Base-by-base conservation (phyloP, 371 early-diverging fungal species). In the Mucor mucedo region DNA sequence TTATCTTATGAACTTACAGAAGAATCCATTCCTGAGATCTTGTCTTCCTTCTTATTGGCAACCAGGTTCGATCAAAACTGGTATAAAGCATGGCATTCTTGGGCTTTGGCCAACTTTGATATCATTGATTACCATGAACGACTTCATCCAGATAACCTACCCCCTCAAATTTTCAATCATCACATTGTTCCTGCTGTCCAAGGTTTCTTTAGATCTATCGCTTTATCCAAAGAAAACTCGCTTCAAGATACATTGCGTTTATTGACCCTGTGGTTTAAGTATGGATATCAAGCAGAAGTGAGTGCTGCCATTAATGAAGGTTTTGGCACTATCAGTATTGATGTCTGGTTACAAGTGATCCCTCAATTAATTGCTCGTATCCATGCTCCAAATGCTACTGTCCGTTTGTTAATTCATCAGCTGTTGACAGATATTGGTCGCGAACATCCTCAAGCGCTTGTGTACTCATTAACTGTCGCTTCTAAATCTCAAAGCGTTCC, bases 41-140 rank as follows among this genome's bases (percentile, higher is more conserved):
- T 97, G 32, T 77, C 87, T 29, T 92, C 93, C 3, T 96, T 94
- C 72, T 79, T 88, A 0, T 84, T 93, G 11, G 97, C 99, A 0
- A 97, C 96, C 1, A 90, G 92, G 38, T 89, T 93, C 77, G 97
- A 98, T 80, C 87, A 86, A 79, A 86, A 93, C 50, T 98, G 95
- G 94, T 98, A 99, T 84, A 97, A 96, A 75, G 96, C 97, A 32
- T 98, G 98, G 98, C 98, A 99, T 69, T 88, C 94, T n/a, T 96
- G 95, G 93, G 98, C 98, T 5, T 77, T 98, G 28, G 90, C 93
- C 8, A 97, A 99, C 73, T 96, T 95, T 70, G 95, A 96, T 58
- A 95, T 92, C 55, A 85, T 96, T 42, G 85, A 89, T 41, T 83
- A 86, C 57, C 87, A 89, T 59, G 94, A 96, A 55, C 78, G 84